Percentiles rank a stretch among this genome's conserved stretches.
Evolutionary conservation across 192 early-diverging fungal species (phyloP).

Genomic region (Coemansia erecta): DNA sequence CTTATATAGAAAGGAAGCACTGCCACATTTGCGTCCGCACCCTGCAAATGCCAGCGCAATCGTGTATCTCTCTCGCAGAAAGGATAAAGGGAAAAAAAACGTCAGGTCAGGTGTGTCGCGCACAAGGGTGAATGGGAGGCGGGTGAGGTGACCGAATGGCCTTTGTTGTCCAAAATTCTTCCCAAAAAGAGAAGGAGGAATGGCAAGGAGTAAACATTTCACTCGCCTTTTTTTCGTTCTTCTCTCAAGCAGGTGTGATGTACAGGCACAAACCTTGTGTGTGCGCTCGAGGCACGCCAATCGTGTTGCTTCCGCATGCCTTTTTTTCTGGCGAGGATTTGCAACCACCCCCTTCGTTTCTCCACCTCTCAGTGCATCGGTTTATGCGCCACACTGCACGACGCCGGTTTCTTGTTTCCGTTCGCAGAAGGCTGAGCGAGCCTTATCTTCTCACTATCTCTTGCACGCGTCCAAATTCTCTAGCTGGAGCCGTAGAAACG

Average conservation of each 20-base stretch:
- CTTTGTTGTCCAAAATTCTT: neutral
- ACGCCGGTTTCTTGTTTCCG: neutral
- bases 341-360: conserved; percentile 10
- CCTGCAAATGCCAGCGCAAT: too few relatives aligned
- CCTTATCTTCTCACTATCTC: neutral
- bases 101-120: too few relatives aligned
- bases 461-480: neutral
- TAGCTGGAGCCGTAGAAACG: neutral
- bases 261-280: conserved; percentile 4
- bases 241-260: too few relatives aligned
- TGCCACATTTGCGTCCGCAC: too few relatives aligned
- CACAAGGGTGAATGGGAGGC: too few relatives aligned
- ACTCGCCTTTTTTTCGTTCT: too few relatives aligned
- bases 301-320: conserved; percentile 11
- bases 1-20: too few relatives aligned
- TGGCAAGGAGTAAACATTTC: too few relatives aligned
- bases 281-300: conserved; percentile 1
- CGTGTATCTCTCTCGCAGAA: too few relatives aligned
- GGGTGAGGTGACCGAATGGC: neutral
- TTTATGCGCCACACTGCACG: conserved; percentile 19
- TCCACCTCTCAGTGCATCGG: conserved; percentile 10
- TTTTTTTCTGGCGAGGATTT: conserved; percentile 14
- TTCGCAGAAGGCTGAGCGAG: neutral
- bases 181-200: neutral
- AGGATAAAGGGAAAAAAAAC: too few relatives aligned